Conservation (phyloP, 169 alveolate species). For the Cytauxzoon felis region DNA sequence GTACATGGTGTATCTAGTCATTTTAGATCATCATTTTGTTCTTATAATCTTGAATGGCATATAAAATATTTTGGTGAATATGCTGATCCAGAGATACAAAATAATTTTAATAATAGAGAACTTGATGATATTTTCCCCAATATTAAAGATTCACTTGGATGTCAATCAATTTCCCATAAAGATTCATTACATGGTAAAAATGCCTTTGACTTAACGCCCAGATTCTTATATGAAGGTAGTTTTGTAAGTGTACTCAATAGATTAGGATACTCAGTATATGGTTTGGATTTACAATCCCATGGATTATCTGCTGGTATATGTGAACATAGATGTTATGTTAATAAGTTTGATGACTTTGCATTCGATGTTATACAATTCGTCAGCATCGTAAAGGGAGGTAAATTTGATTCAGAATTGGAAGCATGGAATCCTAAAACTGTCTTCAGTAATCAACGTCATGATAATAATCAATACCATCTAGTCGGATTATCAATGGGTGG, state of each 20-base stretch:
- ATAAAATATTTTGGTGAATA: slow-evolving; percentile 8
- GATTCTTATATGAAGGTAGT: slow-evolving; percentile 27
- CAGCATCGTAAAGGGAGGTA: slow-evolving; percentile 30
- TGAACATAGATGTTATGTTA: slow-evolving; percentile 6
- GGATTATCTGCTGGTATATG: slow-evolving; percentile 54
- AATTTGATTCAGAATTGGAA: too few relatives aligned
- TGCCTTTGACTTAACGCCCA: slow-evolving; percentile 16
- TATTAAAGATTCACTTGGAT: too few relatives aligned
- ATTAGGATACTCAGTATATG: slow-evolving; percentile 50
- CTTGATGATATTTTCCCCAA: too few relatives aligned
- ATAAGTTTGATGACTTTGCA: slow-evolving; percentile 37
- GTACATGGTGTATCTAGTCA: slow-evolving; percentile 53
- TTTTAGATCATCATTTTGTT: slow-evolving; percentile 19
- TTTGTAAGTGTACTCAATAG: slow-evolving; percentile 49
- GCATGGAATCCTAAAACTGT: too few relatives aligned
- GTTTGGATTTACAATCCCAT: slow-evolving; percentile 55
- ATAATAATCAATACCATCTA: slow-evolving; percentile 42
- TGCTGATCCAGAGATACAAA: slow-evolving; percentile 2
- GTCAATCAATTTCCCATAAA: too few relatives aligned
- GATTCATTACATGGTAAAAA: slow-evolving; percentile 29
- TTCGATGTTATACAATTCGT: slow-evolving; percentile 55
- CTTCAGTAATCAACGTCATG: too few relatives aligned
- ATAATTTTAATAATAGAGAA: too few relatives aligned
- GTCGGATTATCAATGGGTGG: slow-evolving; percentile 78
- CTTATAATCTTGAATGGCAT: background rate